A percentile compares a stretch with the other conserved stretches of the same genome.
These are phyloP conservation scores for Phytophthora aleatoria DNA, from an alignment of 352 stramenopile genomes.

Conservation along the genomic window DNA sequence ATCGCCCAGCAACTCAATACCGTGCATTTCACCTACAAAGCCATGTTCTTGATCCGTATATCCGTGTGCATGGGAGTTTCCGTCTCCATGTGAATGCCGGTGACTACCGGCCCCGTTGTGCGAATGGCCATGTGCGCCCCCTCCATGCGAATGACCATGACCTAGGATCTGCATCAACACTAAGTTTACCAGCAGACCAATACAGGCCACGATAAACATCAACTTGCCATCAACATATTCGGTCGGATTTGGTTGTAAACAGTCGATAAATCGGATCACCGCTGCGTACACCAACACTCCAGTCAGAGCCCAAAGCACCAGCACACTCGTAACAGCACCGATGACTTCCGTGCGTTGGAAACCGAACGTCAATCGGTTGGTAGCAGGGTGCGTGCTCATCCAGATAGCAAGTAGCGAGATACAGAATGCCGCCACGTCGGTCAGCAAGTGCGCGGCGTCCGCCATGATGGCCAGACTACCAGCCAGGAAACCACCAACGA, in stretches of 20 bases:
- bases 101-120: conserved; percentile 27
- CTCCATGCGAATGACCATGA: conserved; percentile 57
- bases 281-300: conserved; percentile 93
- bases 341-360: conserved; percentile 94
- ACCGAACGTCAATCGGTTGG: conserved; percentile 87
- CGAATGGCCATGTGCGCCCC: not conserved
- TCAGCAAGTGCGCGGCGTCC: conserved; percentile 67
- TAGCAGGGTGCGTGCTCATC: conserved; percentile 57
- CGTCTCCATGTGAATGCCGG: conserved; percentile 9
- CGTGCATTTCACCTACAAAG: not conserved
- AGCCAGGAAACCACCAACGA: conserved; percentile 89
- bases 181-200: conserved; percentile 96
- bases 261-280: conserved; percentile 78
- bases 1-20: conserved; percentile 2
- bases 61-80: conserved; percentile 12
- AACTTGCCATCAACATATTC: conserved; percentile 92
- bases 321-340: conserved; percentile 92
- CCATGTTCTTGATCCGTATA: conserved; percentile 13
- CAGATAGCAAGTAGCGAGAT: conserved; percentile 70
- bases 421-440: conserved; percentile 60
- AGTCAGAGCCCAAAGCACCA: conserved; percentile 92
- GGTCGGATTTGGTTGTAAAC: conserved; percentile 58
- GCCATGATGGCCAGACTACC: conserved; percentile 94
- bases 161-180: conserved; percentile 91
- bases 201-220: conserved; percentile 94